Percentiles rank a stretch among this genome's conserved stretches.
phyloP scores from a whole-genome alignment of 1,139 yeast species.

The Pneumocystis oryctolagi region DNA sequence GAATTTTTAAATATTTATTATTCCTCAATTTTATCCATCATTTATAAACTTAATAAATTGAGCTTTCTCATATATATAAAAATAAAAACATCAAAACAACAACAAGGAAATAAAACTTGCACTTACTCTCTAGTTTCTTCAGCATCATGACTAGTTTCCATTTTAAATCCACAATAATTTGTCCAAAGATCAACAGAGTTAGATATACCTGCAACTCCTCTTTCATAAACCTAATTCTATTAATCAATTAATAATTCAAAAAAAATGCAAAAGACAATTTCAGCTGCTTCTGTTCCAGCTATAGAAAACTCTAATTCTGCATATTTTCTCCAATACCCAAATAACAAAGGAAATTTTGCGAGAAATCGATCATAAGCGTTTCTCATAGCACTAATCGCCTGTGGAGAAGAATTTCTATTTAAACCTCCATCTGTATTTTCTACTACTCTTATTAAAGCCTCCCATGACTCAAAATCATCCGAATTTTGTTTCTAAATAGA shows the following conservation, averaged over 20 bases:
- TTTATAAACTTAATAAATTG: too few species aligned
- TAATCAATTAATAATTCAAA: background rate
- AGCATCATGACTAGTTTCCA: slow-evolving; percentile 29
- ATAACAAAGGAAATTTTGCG: slow-evolving; percentile 48
- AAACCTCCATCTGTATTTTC: slow-evolving; percentile 29
- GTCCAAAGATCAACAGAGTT: slow-evolving; percentile 60
- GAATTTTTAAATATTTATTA: background rate
- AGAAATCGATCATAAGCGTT: slow-evolving; percentile 44
- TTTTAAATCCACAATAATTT: slow-evolving; percentile 42
- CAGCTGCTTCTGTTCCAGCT: slow-evolving; percentile 39
- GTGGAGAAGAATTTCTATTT: slow-evolving; percentile 31
- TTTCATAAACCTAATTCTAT: slow-evolving; percentile 31
- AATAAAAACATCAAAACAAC: background rate
- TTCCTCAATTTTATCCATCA: background rate
- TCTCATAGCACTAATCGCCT: slow-evolving; percentile 32
- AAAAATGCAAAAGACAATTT: slow-evolving; percentile 16
- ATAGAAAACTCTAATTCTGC: slow-evolving; percentile 53
- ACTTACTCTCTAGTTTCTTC: slow-evolving; percentile 18
- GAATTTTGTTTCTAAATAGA: slow-evolving; percentile 22
- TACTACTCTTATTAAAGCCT: slow-evolving; percentile 28
- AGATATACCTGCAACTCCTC: slow-evolving; percentile 40
- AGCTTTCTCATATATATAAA: background rate
- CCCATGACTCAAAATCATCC: slow-evolving; percentile 38
- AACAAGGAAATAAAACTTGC: background rate
- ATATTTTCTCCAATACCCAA: slow-evolving; percentile 67